Evolutionary conservation across 73 alveolate genomes (phyloP), one percentile per base, ranked within the genome.

Genomic region (Symbiodinium pilosum): DNA sequence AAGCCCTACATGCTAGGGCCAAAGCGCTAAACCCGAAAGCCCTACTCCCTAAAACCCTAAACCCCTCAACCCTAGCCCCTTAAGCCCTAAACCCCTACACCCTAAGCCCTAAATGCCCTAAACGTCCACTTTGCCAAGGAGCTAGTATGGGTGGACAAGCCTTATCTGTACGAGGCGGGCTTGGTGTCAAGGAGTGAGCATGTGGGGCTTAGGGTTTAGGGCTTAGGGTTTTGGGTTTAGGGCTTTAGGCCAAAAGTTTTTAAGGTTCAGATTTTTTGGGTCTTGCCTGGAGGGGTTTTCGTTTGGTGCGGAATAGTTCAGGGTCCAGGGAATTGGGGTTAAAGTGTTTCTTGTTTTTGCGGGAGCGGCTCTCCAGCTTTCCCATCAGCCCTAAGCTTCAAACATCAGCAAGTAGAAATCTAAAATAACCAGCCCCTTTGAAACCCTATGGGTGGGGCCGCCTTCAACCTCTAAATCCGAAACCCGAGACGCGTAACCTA

Each of bases 131-230:
- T 54, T 30, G 11, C 92, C 84, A 20, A 91, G 97, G 97, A 91
- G 40, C 34, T 91, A 81, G 97, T 91, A 7, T 91, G 97, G 97
- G 40, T 91, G 8, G 97, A 91, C 8, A 5, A 2, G 43, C 97
- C 97, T 81, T 91, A 69, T 56, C 47, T 91, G 88, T 91, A 91
- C 89, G 97, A 91, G 54, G 77, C 41, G n/a, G n/a, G n/a, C n/a
- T n/a, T n/a, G n/a, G n/a, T n/a, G n/a, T 5, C 30, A 2, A 12
- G 71, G 34, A 47, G 71, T 21, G 71, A 54, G 71, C n/a, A 54
- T 30, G 26, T n/a, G 30, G 71, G 32, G 4, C n/a, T 54, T 54
- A 2, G 71, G 18, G 71, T 12, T 54, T 54, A 54, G 71, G 26
- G n/a, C n/a, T n/a, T n/a, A n/a, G 64, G 16, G 64, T 47, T 47